Evolutionary conservation across 129 eudicot genomes (phyloP).

Genomic region (Arctium lappa): DNA sequence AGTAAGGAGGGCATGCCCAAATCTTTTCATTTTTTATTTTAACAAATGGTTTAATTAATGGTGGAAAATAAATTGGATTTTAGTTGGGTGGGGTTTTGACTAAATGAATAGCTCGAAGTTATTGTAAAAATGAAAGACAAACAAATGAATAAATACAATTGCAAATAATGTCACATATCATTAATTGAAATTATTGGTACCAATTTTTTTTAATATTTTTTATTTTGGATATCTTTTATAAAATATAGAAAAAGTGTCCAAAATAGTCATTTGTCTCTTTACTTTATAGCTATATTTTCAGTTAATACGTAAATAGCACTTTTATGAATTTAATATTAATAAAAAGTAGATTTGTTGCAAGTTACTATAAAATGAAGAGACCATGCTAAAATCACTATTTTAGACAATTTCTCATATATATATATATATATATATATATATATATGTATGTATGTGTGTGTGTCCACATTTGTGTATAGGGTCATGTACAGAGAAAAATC

Average conservation of each 20-base stretch:
- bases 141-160: conserved; percentile 6
- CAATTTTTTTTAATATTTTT: neutral
- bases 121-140: neutral
- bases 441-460: too few relatives aligned
- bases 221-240: neutral
- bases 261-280: neutral
- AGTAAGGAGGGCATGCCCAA: neutral
- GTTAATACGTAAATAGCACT: too few relatives aligned
- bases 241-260: neutral
- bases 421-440: too few relatives aligned
- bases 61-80: conserved; percentile 1
- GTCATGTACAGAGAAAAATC: too few relatives aligned
- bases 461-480: too few relatives aligned
- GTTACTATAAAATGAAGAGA: neutral
- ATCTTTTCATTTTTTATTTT: neutral
- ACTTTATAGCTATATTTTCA: neutral
- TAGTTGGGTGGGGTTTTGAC: conserved; percentile 20
- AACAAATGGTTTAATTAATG: neutral
- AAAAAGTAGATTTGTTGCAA: too few relatives aligned
- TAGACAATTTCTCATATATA: neutral
- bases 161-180: neutral
- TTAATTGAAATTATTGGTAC: neutral
- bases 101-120: neutral
- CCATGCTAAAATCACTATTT: neutral
- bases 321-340: too few relatives aligned